phyloP scores from a whole-genome alignment of 1,139 yeast species.

The Blastobotrys petasosporus region DNA sequence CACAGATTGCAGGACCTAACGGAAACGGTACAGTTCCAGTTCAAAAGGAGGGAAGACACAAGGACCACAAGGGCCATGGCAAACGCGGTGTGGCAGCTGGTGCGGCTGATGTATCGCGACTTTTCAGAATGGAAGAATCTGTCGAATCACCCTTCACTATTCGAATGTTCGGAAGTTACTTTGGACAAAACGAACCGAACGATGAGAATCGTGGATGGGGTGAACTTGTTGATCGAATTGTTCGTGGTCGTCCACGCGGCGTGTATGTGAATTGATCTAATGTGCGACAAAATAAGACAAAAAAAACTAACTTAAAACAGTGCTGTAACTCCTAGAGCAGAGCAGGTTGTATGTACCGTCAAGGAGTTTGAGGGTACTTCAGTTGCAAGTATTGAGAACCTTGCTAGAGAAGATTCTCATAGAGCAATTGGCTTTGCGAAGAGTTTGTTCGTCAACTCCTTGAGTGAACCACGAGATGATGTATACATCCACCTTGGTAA shows the following conservation, averaged over 20 bases:
- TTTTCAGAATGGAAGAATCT: constrained; percentile 63
- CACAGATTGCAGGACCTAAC: not conserved
- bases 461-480: constrained; percentile 27
- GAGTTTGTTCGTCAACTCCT: constrained; percentile 25
- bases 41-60: too few relatives aligned
- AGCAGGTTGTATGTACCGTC: constrained; percentile 59
- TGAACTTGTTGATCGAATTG: constrained; percentile 71
- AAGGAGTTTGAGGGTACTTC: constrained; percentile 65
- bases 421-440: constrained; percentile 28
- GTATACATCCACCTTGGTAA: constrained; percentile 28
- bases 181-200: constrained; percentile 32
- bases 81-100: constrained; percentile 87
- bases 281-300: not conserved
- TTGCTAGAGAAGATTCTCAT: constrained; percentile 33
- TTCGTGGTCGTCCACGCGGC: constrained; percentile 70
- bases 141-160: constrained; percentile 64
- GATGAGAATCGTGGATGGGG: constrained; percentile 79
- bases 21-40: constrained; percentile 6
- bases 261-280: constrained; percentile 33
- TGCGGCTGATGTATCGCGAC: constrained; percentile 76
- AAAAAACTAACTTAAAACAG: constrained; percentile 15
- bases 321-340: constrained; percentile 74
- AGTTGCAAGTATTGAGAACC: constrained; percentile 39
- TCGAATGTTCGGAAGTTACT: constrained; percentile 66
- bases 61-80: constrained; percentile 31